phyloP scores from a whole-genome alignment of 306 rosid genomes.

The Lupinus albus region DNA sequence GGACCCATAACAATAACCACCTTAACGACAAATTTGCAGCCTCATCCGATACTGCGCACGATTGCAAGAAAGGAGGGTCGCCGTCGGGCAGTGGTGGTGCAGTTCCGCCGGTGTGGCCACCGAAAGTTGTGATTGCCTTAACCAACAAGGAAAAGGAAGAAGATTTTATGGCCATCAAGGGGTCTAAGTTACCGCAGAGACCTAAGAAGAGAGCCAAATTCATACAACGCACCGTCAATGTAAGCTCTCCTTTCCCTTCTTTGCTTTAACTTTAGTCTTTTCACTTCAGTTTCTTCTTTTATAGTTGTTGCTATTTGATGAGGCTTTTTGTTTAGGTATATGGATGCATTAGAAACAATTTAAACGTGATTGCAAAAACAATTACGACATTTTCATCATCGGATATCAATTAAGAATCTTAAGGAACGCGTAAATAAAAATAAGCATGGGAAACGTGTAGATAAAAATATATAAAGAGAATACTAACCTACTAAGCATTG shows the following conservation, averaged over 20 bases:
- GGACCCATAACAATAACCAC: constrained; percentile 41
- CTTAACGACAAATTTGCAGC: constrained; percentile 62
- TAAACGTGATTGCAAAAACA: background rate
- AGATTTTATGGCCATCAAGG: constrained; percentile 89
- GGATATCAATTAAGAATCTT: constrained; percentile 4
- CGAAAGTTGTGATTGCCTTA: constrained; percentile 85
- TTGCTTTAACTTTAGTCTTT: background rate
- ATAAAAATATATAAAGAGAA: no score
- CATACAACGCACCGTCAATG: constrained; percentile 88
- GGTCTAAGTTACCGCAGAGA: constrained; percentile 87
- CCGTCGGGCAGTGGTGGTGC: constrained; percentile 91
- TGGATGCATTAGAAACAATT: constrained; percentile 11
- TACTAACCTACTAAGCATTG: no score
- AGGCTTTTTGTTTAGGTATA: background rate
- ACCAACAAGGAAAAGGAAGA: constrained; percentile 95
- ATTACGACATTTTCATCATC: background rate
- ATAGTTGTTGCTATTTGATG: background rate
- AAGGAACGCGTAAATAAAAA: no score
- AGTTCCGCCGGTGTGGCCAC: constrained; percentile 74
- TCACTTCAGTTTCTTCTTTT: background rate
- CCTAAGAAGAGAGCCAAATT: constrained; percentile 91
- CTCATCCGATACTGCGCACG: constrained; percentile 88
- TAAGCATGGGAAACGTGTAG: no score
- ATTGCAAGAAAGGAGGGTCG: constrained; percentile 89
- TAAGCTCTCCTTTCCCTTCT: constrained; percentile 51